Evolutionary conservation across 176 grass and related monocot genomes (phyloP).

Genomic region (Poa annua): DNA sequence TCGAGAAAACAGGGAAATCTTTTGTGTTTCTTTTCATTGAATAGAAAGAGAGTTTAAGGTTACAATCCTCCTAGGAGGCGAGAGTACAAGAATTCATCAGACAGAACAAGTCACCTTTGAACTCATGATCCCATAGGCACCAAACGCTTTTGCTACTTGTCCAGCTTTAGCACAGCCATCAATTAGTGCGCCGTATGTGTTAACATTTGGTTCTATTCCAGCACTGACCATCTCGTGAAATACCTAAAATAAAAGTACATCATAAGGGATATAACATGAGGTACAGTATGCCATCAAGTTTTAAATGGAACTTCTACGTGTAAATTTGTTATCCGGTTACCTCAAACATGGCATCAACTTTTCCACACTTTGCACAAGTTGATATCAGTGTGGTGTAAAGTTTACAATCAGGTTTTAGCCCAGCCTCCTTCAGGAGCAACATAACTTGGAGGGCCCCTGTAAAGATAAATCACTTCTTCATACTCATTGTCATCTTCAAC

Average conservation of each 20-base stretch:
- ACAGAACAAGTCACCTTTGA: slow-evolving; percentile 77
- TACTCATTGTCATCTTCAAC: slow-evolving; percentile 25
- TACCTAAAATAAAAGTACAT: slow-evolving; percentile 53
- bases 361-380: slow-evolving; percentile 92
- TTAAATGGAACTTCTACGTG: slow-evolving; percentile 28
- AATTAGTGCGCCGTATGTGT: slow-evolving; percentile 93
- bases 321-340: slow-evolving; percentile 48
- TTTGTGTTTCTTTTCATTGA: too few species aligned
- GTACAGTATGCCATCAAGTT: slow-evolving; percentile 19
- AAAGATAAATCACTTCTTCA: slow-evolving; percentile 37
- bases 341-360: slow-evolving; percentile 99
- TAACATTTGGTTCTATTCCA: slow-evolving; percentile 90
- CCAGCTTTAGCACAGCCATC: slow-evolving; percentile 96
- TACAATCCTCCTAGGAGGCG: too few species aligned
- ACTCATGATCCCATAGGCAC: slow-evolving; percentile 95
- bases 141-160: slow-evolving; percentile 98
- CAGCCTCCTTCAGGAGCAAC: slow-evolving; percentile 88
- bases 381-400: slow-evolving; percentile 97
- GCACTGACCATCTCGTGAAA: slow-evolving; percentile 99
- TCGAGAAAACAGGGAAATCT: too few species aligned
- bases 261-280: slow-evolving; percentile 32
- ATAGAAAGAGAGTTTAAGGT: too few species aligned
- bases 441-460: slow-evolving; percentile 91
- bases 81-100: not conserved
- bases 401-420: slow-evolving; percentile 93